Base-by-base conservation (phyloP, 176 grass and related monocot genomes). In the Bothriochloa decipiens region DNA sequence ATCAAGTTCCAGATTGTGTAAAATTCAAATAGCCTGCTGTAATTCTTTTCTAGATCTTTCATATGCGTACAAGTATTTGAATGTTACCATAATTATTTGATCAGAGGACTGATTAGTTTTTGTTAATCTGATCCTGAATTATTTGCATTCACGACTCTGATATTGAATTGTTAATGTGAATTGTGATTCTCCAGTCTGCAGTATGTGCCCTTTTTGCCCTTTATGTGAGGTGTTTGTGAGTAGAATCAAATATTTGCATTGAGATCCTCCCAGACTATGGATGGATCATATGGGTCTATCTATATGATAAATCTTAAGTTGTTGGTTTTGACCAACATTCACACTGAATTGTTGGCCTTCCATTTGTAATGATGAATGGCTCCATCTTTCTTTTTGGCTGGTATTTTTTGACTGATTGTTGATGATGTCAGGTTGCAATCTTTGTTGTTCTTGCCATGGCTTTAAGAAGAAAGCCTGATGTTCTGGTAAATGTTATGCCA, bases 371-470 rank as follows among this genome's bases (percentile, higher is more conserved):
- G 2, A 75, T 78, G 65, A 22, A 77, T 29, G 41, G 4, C 22
- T 14, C 12, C 18, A 33, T 72, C 18, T 71, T 42, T 78, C 63
- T 27, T 20, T 41, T 50, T 91, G 64, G 10, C n/a, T 61, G 17
- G 45, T 27, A 81, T 3, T 68, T 77, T 85, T 86, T 75, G n/a
- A 53, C 75, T 60, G 9, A 74, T 57, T 17, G 77, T 65, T 68
- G 18, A 17, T 41, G 63, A 77, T 42, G 9, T 78, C 83, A 98
- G 96, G 96, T 98, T 86, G 96, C 96, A 80, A 95, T 98, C 49
- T 98, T 95, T 22, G 91, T 83, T 88, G 91, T 94, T 27, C 91
- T 98, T 69, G 96, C 96, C 2, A 91, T 98, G 89, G 90, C 87
- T 37, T 86, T 98, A 85, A 95, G 89, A 75, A 87, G 91, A 62